Conservation (phyloP, 1,284 basidiomycete genomes). For the Fomitopsis pinicola region DNA sequence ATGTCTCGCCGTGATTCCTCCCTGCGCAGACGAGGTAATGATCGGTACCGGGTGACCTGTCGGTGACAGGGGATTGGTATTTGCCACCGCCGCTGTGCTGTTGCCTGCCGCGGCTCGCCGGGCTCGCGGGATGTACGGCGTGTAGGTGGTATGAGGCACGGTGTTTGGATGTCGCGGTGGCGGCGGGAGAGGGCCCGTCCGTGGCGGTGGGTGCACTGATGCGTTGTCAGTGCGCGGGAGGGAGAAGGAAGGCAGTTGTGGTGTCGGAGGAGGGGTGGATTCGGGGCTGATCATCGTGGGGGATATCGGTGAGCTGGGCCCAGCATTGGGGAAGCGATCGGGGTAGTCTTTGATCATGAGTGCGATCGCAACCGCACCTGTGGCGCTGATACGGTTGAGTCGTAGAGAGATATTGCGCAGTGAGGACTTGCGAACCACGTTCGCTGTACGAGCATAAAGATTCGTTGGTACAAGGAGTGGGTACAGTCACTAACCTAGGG, state of each 20-base stretch:
- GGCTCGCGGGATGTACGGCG: constrained; percentile 71
- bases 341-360: constrained; percentile 95
- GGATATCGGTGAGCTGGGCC: constrained; percentile 21
- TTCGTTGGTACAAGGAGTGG: background rate
- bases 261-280: constrained; percentile 21
- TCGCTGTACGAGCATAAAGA: constrained; percentile 42
- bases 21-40: constrained; percentile 71
- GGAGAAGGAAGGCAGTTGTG: constrained; percentile 24
- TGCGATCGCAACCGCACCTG: constrained; percentile 87
- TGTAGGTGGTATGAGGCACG: constrained; percentile 68
- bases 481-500: constrained; percentile 55
- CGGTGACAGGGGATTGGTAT: constrained; percentile 48
- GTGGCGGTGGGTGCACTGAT: constrained; percentile 27
- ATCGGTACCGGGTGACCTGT: constrained; percentile 59
- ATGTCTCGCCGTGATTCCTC: constrained; percentile 75
- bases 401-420: constrained; percentile 85
- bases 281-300: constrained; percentile 14
- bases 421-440: constrained; percentile 77
- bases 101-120: constrained; percentile 35
- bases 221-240: constrained; percentile 13
- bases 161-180: constrained; percentile 55
- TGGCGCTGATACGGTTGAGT: constrained; percentile 77
- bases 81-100: constrained; percentile 21
- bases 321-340: constrained; percentile 50
- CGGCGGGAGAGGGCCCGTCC: constrained; percentile 44